These are phyloP conservation scores for Pseudocercospora musae DNA, from an alignment of 2,329 filamentous ascomycete genomes.

Conservation along the genomic window DNA sequence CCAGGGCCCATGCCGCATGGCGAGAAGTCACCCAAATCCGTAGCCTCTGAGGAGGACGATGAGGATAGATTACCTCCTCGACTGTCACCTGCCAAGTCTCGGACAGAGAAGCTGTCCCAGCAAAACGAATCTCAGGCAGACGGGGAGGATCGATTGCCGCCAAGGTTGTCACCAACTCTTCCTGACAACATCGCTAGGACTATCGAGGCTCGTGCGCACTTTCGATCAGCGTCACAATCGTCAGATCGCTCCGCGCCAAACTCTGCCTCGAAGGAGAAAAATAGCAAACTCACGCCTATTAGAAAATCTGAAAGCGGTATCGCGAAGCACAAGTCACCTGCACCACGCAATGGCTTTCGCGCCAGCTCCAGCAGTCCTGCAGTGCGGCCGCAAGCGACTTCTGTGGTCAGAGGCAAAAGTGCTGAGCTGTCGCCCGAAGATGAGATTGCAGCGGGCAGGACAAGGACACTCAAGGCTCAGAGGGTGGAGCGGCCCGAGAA, in stretches of 20 bases:
- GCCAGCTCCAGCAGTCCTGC: slow-evolving; percentile 30
- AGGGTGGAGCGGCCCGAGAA: slow-evolving; percentile 9
- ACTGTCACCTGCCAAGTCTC: slow-evolving; percentile 21
- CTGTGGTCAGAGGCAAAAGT: slow-evolving; percentile 11
- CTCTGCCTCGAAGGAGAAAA: slow-evolving; percentile 22
- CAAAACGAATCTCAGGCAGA: neutral
- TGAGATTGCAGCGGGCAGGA: slow-evolving; percentile 19
- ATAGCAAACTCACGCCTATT: slow-evolving; percentile 23
- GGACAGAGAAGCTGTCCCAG: neutral
- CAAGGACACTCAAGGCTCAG: slow-evolving; percentile 13
- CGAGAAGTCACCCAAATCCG: neutral
- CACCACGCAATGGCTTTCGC: slow-evolving; percentile 30
- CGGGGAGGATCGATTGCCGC: slow-evolving; percentile 43
- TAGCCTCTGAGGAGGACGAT: neutral
- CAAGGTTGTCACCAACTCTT: slow-evolving; percentile 57
- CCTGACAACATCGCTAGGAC: slow-evolving; percentile 55
- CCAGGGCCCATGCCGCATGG: slow-evolving; percentile 9
- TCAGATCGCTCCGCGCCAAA: slow-evolving; percentile 17
- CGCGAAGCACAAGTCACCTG: slow-evolving; percentile 29
- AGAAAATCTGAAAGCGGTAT: slow-evolving; percentile 16
- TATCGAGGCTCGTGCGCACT: slow-evolving; percentile 40
- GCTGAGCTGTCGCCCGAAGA: slow-evolving; percentile 22
- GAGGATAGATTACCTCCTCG: slow-evolving; percentile 5
- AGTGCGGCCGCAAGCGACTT: slow-evolving; percentile 11
- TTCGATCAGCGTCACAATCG: slow-evolving; percentile 18